Base-by-base conservation (phyloP, 2,329 filamentous ascomycete genomes). In the Xylariales sp. region DNA sequence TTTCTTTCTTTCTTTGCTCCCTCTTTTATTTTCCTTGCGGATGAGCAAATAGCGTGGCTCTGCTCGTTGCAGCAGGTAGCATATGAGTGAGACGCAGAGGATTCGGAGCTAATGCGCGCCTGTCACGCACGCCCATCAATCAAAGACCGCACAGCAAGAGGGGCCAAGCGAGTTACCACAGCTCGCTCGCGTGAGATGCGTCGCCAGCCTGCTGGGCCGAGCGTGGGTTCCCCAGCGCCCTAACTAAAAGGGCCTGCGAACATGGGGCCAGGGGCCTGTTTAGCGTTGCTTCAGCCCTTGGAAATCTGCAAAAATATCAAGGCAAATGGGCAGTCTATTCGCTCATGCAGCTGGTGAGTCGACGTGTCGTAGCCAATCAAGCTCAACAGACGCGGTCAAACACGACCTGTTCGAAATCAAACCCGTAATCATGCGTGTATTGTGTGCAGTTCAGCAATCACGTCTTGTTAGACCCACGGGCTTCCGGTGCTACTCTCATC, bases 341-440 rank as follows among this genome's bases (percentile, higher is more conserved):
- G 47, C 49, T 47, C 48, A 45, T 45, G 46, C 45, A 49, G 48
- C 37, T 45, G n/a, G n/a, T n/a, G n/a, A n/a, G n/a, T n/a, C n/a
- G n/a, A n/a, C 40, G 46, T 37, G 51, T 49, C 40, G 27, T 40
- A 43, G 47, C 61, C 61, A 64, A 64, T 63, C 54, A 62, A 41
- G 30, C 44, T 33, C 30, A 40, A 39, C 41, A 43, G 48, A 62
- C 61, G 60, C 58, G 59, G 44, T 61, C 46, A 51, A 57, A 58
- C 59, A 62, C 60, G 56, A 53, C 55, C 52, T 53, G 34, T 39
- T 43, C 41, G 25, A 52, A 57, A 56, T 48, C 58, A 60, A 61
- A n/a, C 62, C 57, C 59, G 61, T 38, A 30, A 28, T 53, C 53
- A 59, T 60, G 58, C 60, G 56, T 62, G 59, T 61, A 56, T 55